Evolutionary conservation across 306 rosid genomes (phyloP).

Genomic region (Dicorynia guianensis): DNA sequence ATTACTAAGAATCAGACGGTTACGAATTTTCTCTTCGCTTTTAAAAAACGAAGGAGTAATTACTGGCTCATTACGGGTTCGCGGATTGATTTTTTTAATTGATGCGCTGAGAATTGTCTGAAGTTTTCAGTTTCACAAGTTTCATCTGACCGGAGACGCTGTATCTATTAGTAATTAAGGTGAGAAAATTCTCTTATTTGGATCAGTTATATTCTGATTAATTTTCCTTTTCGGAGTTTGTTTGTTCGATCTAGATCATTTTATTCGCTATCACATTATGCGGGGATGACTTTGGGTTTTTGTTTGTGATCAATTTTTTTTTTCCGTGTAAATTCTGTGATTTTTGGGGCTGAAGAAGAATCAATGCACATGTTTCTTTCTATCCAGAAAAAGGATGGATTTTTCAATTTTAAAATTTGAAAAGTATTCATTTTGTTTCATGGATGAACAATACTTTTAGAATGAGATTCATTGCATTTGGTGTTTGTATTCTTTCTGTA

Average conservation of each 20-base stretch:
- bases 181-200: constrained; percentile 24
- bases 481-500: constrained; percentile 24
- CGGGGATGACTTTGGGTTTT: constrained; percentile 15
- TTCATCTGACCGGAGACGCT: constrained; percentile 1
- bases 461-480: constrained; percentile 40
- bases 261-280: constrained; percentile 35
- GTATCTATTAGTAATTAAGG: constrained; percentile 39
- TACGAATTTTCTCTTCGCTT: not conserved
- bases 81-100: constrained; percentile 18
- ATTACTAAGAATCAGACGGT: not conserved
- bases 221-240: not conserved
- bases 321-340: too few species aligned
- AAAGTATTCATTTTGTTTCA: constrained; percentile 15
- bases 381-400: not conserved
- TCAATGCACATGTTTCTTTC: too few species aligned
- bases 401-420: not conserved
- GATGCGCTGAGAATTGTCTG: constrained; percentile 2
- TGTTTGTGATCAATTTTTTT: constrained; percentile 28
- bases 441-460: constrained; percentile 30
- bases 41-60: constrained; percentile 14
- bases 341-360: too few species aligned
- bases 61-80: constrained; percentile 21
- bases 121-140: constrained; percentile 35
- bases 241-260: constrained; percentile 36
- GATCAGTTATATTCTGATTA: constrained; percentile 3